Conservation (phyloP, 1,284 basidiomycete species). For the Heliocybe sulcata region DNA sequence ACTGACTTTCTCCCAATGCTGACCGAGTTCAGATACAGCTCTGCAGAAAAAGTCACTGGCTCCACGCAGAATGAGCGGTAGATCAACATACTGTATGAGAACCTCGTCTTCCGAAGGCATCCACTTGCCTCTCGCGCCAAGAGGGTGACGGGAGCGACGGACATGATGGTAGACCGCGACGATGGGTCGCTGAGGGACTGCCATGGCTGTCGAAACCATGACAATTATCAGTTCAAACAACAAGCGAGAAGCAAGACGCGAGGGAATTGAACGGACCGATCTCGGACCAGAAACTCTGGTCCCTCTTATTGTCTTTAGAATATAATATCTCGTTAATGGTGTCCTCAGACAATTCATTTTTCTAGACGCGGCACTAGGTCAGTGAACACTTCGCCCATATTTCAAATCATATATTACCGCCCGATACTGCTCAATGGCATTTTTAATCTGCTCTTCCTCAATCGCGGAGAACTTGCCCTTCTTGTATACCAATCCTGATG, state of each 20-base stretch:
- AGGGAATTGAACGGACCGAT: slow-evolving; percentile 50
- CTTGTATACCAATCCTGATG: slow-evolving; percentile 71
- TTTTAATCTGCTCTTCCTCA: slow-evolving; percentile 59
- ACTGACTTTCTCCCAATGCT: slow-evolving; percentile 74
- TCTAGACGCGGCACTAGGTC: slow-evolving; percentile 23
- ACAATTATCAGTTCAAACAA: neutral
- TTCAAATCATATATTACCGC: slow-evolving; percentile 39
- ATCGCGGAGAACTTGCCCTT: slow-evolving; percentile 78
- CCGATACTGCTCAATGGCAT: slow-evolving; percentile 59
- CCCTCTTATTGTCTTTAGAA: slow-evolving; percentile 52
- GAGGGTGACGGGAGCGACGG: slow-evolving; percentile 58
- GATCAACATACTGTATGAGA: slow-evolving; percentile 50
- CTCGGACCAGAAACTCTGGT: slow-evolving; percentile 68
- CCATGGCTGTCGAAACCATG: slow-evolving; percentile 36
- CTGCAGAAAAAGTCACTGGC: slow-evolving; percentile 23
- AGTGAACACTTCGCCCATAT: slow-evolving; percentile 4
- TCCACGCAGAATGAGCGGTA: slow-evolving; percentile 4
- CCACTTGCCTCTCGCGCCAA: slow-evolving; percentile 68
- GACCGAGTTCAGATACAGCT: slow-evolving; percentile 62
- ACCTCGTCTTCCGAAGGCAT: slow-evolving; percentile 54
- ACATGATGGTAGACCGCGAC: slow-evolving; percentile 79
- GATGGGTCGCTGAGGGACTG: slow-evolving; percentile 68
- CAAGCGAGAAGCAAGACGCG: slow-evolving; percentile 7
- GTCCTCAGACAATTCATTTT: slow-evolving; percentile 39
- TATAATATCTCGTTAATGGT: slow-evolving; percentile 59